These are phyloP conservation scores for Mrakia frigida DNA, from an alignment of 768 basidiomycete species.

Conservation along the genomic window DNA sequence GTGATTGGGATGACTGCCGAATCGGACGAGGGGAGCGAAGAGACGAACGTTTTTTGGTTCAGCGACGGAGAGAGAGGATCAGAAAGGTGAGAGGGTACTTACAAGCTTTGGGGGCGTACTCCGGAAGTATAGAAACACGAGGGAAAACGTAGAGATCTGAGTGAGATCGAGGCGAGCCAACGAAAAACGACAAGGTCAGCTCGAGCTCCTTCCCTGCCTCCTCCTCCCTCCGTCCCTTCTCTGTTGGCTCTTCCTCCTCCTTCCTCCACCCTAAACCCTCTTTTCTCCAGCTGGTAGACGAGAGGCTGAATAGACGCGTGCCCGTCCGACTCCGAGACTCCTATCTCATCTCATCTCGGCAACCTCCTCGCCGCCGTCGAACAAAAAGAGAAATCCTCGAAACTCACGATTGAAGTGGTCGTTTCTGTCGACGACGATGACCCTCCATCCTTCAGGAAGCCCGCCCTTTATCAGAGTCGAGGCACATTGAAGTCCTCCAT, in stretches of 20 bases:
- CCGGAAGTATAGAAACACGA: slow-evolving; percentile 40
- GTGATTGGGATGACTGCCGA: slow-evolving; percentile 40
- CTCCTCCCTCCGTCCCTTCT: not conserved
- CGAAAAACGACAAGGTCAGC: not conserved
- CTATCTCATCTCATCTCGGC: too few species aligned
- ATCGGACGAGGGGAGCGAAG: not conserved
- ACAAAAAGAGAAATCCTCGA: too few species aligned
- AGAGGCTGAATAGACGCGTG: too few species aligned
- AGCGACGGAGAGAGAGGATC: not conserved
- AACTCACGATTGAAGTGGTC: slow-evolving; percentile 43
- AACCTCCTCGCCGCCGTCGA: too few species aligned
- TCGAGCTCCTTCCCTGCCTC: not conserved
- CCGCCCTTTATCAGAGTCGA: slow-evolving; percentile 33
- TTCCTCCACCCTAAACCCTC: too few species aligned
- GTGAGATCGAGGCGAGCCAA: not conserved
- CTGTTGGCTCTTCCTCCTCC: too few species aligned
- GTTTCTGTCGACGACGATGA: slow-evolving; percentile 42
- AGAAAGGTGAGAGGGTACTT: not conserved
- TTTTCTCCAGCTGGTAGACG: too few species aligned
- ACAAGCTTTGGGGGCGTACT: slow-evolving; percentile 38
- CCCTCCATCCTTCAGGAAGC: slow-evolving; percentile 39
- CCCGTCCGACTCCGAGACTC: too few species aligned
- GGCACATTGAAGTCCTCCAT: slow-evolving; percentile 38
- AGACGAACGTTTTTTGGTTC: not conserved
- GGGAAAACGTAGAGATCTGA: slow-evolving; percentile 45